Conservation (phyloP, 768 basidiomycete species). For the Leccinellum rugosiceps region DNA sequence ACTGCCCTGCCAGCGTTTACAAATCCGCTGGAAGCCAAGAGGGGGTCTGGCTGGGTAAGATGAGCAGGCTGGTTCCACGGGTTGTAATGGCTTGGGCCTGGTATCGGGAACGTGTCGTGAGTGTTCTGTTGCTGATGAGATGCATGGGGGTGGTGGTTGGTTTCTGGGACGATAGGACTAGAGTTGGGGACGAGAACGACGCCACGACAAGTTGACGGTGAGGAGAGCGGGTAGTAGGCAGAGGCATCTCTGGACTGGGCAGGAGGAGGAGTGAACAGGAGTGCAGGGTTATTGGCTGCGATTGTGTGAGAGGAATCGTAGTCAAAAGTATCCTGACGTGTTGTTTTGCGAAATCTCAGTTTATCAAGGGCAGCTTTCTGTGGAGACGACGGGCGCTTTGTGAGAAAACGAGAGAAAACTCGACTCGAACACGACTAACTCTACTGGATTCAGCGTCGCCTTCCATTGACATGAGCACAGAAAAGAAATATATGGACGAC, state of each 20-base stretch:
- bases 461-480: conserved; percentile 45
- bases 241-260: conserved; percentile 76
- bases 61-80: conserved; percentile 36
- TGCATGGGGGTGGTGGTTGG: conserved; percentile 37
- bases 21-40: conserved; percentile 61
- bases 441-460: conserved; percentile 46
- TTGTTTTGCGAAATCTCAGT: conserved; percentile 48
- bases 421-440: conserved; percentile 41
- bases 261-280: conserved; percentile 39
- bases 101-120: conserved; percentile 43
- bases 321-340: conserved; percentile 29
- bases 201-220: conserved; percentile 34
- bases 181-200: conserved; percentile 75
- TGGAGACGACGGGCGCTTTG: conserved; percentile 28
- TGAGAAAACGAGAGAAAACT: conserved; percentile 30
- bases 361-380: conserved; percentile 44
- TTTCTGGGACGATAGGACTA: conserved; percentile 53
- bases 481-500: conserved; percentile 17
- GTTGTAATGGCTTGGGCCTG: conserved; percentile 36
- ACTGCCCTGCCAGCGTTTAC: conserved; percentile 37
- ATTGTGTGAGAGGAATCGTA: conserved; percentile 45
- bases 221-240: conserved; percentile 20
- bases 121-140: conserved; percentile 35
- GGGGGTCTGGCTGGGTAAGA: conserved; percentile 44
- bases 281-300: conserved; percentile 60